A percentile compares a stretch with the other conserved stretches of the same genome.
These are phyloP conservation scores for Pestalotiopsis sp. DNA, from an alignment of 2,329 filamentous ascomycete genomes.

Conservation along the genomic window DNA sequence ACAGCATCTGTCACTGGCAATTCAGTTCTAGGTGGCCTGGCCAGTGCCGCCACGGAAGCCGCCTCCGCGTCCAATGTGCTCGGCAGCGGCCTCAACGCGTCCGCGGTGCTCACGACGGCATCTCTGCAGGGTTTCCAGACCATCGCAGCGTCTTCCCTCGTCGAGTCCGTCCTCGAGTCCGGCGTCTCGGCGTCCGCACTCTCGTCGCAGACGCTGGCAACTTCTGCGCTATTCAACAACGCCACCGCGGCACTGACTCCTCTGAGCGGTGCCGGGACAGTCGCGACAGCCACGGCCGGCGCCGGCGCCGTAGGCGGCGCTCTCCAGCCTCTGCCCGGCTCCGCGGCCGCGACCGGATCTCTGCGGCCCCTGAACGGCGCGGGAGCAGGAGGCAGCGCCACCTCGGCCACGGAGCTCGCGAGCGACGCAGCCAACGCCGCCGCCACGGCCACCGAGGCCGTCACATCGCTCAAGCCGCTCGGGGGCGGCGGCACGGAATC, in stretches of 20 bases:
- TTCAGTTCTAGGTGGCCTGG: background rate
- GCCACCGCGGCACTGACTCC: background rate
- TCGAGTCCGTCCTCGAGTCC: background rate
- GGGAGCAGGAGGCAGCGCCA: background rate
- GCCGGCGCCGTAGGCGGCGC: background rate
- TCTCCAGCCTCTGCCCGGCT: background rate
- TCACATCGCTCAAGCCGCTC: constrained; percentile 3
- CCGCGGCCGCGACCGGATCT: background rate
- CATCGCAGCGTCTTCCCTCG: background rate
- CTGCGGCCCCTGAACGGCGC: background rate
- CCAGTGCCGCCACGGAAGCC: background rate
- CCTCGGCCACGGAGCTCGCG: background rate
- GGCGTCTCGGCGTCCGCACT: background rate
- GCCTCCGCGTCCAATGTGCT: background rate
- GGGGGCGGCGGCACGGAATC: background rate
- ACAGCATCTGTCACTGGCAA: background rate
- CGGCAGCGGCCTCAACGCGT: background rate
- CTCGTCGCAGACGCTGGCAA: background rate
- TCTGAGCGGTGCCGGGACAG: background rate
- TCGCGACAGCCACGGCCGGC: background rate
- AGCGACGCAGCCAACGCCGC: background rate
- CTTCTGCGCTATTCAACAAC: background rate
- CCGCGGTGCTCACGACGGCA: background rate
- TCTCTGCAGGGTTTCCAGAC: constrained; percentile 1
- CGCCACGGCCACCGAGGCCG: background rate